phyloP scores from a whole-genome alignment of 441 rosid genomes.

The Eruca vesicaria region DNA sequence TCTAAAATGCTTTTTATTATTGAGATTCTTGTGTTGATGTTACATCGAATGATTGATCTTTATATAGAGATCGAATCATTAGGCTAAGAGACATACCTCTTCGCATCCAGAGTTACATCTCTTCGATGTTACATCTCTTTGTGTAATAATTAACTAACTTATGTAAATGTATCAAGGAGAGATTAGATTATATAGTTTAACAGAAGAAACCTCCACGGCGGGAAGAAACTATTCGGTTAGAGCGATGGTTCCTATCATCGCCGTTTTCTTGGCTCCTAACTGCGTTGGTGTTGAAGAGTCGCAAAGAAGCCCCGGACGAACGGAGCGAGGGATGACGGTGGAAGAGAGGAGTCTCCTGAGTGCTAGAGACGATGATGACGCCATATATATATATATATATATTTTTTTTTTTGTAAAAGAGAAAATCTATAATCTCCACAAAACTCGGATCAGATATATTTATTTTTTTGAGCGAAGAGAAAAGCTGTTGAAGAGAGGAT shows the following conservation, averaged over 20 bases:
- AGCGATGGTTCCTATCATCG: constrained; percentile 17
- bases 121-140: too few species aligned
- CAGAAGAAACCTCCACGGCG: constrained; percentile 41
- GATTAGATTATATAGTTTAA: too few species aligned
- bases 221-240: constrained; percentile 26
- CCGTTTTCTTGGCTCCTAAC: constrained; percentile 20
- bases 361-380: constrained; percentile 38
- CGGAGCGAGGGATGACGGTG: constrained; percentile 21
- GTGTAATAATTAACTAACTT: too few species aligned
- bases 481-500: background rate
- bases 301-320: constrained; percentile 34
- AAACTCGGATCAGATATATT: background rate
- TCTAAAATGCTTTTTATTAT: too few species aligned
- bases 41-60: too few species aligned
- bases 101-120: too few species aligned
- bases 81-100: too few species aligned
- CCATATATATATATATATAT: too few species aligned
- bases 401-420: background rate
- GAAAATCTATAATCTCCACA: background rate
- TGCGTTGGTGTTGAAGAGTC: constrained; percentile 54
- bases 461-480: background rate
- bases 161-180: too few species aligned
- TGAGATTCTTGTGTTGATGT: too few species aligned
- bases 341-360: constrained; percentile 45
- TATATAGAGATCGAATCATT: too few species aligned